Evolutionary conservation across 176 grass and related monocot species (phyloP), one percentile per base, ranked within the genome.

Genomic region (Pontederia paniculata): DNA sequence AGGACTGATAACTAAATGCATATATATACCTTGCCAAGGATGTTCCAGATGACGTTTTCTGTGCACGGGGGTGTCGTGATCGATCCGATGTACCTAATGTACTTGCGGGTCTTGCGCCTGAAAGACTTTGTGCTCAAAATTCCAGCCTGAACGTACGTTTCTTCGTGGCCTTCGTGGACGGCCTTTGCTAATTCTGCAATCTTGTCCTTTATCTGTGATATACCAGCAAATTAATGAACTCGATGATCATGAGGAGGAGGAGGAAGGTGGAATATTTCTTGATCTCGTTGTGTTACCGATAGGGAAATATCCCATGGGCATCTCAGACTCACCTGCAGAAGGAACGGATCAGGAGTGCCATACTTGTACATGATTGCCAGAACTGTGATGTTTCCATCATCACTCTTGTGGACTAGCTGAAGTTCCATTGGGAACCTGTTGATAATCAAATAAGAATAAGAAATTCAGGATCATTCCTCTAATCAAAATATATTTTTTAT

Each of bases 1-100:
- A 20, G 44, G 20, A 0, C 0, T 37, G 28, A 37, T 37, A 37
- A n/a, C 28, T 37, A 37, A 37, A 37, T 37, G 28, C 5, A 37
- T 37, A 37, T 5, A 37, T 6, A 37, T 37, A 37, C 28, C 0
- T 37, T 37, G 28, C 28, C 28, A 37, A 89, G 81, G 16, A 89
- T 56, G 70, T 10, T 95, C 90, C 85, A 89, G 19, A 54, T 2
- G n/a, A 95, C 70, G 5, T 78, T 78, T 73, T 95, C 85, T 4
- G 70, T 73, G 76, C 85, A 95, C 0, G 90, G 90, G 20, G 90
- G 90, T 58, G 74, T 75, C 18, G 90, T 83, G n/a, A 95, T 70
- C 0, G 89, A 95, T 0, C 90, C 90, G 2, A 20, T 1, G 45
- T 95, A 89, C 51, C 79, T 59, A 73, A 80, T 86, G 77, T 86